Base-by-base conservation (phyloP, 1,284 basidiomycete genomes). In the Microbotryomycetes sp. region DNA sequence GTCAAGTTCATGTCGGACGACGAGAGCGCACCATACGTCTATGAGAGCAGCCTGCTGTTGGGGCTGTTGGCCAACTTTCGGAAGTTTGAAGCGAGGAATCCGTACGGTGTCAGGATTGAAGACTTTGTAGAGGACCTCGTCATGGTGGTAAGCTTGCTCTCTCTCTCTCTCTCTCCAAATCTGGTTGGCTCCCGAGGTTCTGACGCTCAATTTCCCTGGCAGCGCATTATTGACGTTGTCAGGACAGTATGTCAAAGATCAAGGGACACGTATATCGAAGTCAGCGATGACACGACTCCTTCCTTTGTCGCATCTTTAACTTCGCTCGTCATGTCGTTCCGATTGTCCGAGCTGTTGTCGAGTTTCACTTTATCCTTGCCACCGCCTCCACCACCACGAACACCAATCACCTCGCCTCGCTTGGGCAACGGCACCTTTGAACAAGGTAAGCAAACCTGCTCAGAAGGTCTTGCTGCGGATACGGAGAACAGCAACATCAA, bases 101-200 rank as follows among this genome's bases (percentile, higher is more conserved):
- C 72, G 4, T 73, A 73, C 54, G 55, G 67, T 6, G 67, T 71
- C 3, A 58, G 73, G 26, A 73, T 74, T 28, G 69, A 74, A 56
- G 73, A 74, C 51, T 68, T 73, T 48, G 70, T 73, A 16, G 73
- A 73, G 32, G 73, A 74, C 45, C 60, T 62, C 4, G 67, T 69
- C 31, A 73, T 74, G 71, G 61, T 57, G 26, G 65, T 66, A 25
- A 63, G 66, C 32, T 36, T 49, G 23, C 50, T 22, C 26, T 25
- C 14, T 9, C n/a, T 12, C 12, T 12, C 14, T n/a, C 0, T 15
- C 28, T 31, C n/a, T 5, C 25, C 45, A 4, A 23, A 42, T 48
- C 16, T 12, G 22, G 25, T 53, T 53, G 25, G 16, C 31, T 23
- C 51, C 25, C 16, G 22, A 16, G 19, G 14, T 16, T 6, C 30